phyloP scores from a whole-genome alignment of 148 eudicot species.

The Diospyros kaki region DNA sequence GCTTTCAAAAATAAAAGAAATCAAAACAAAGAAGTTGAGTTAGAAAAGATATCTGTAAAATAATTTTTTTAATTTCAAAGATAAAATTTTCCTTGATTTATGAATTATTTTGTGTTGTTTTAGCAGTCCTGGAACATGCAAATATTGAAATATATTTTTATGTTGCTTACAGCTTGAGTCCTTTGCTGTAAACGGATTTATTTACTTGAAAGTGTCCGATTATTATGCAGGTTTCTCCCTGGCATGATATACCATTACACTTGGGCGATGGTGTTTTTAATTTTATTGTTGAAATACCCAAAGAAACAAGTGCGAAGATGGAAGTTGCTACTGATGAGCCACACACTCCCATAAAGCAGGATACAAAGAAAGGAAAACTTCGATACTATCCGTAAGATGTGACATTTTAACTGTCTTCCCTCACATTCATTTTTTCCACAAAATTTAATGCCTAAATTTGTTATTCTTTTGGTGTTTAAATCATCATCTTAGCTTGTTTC shows the following conservation, averaged over 20 bases:
- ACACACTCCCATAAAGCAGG: constrained; percentile 89
- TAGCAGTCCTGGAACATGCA: not conserved
- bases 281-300: constrained; percentile 91
- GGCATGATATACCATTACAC: constrained; percentile 92
- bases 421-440: not conserved
- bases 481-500: not conserved
- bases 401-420: not conserved
- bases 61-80: not conserved
- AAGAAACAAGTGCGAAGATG: constrained; percentile 97
- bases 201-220: not conserved
- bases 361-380: constrained; percentile 95
- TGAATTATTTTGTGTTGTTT: not conserved
- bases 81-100: not conserved
- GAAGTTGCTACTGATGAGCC: constrained; percentile 97
- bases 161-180: not conserved
- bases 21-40: too few species aligned
- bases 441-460: not conserved
- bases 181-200: not conserved
- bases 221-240: constrained; percentile 76
- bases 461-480: not conserved
- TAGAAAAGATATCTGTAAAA: not conserved
- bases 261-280: constrained; percentile 85
- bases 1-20: not conserved
- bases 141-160: not conserved
- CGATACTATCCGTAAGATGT: constrained; percentile 87